Base-by-base conservation (phyloP, 352 stramenopile genomes). In the Phytophthora crassamura region DNA sequence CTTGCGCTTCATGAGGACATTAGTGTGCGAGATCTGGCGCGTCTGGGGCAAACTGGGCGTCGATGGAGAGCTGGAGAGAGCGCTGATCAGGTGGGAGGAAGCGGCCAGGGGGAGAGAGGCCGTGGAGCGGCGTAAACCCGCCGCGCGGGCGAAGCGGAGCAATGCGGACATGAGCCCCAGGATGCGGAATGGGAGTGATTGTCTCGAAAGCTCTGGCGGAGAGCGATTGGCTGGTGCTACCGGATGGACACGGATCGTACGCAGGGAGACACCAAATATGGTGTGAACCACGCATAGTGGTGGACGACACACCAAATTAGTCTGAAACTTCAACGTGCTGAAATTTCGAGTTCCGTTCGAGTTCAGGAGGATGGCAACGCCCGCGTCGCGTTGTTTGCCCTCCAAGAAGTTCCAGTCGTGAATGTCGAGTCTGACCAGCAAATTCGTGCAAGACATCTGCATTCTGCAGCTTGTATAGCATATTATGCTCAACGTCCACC, bases 1-100 rank as follows among this genome's bases (percentile, higher is more conserved):
- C 35, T 79, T 83, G 38, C 86, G 83, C 78, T 92, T 92, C 30
- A 61, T 54, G 11, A 92, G 69, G 53, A 75, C 64, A 33, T 54
- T 62, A 33, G 69, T 79, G 35, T 75, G 68, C 46, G 76, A 75
- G 57, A 91, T 86, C 22, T 18, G 20, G 20, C 72, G 70, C 46
- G 39, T 50, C 18, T 64, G 46, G 0, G 53, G 49, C 34, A 54
- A 56, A 9, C 42, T 22, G 6, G 15, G 4, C 16, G 4, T 39
- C 9, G 25, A 7, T 41, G 52, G 51, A 60, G n/a, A 52, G 38
- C 18, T 40, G 2, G 22, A 54, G 18, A 68, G 38, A 15, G 18
- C 7, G 7, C 14, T 35, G 47, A 39, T 46, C 7, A 67, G 36
- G 33, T 70, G 50, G 2, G 32, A 57, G 5, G 32, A 36, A 49